phyloP scores from a whole-genome alignment of 805 yeast species.

The Zygosaccharomyces pseudorouxii region DNA sequence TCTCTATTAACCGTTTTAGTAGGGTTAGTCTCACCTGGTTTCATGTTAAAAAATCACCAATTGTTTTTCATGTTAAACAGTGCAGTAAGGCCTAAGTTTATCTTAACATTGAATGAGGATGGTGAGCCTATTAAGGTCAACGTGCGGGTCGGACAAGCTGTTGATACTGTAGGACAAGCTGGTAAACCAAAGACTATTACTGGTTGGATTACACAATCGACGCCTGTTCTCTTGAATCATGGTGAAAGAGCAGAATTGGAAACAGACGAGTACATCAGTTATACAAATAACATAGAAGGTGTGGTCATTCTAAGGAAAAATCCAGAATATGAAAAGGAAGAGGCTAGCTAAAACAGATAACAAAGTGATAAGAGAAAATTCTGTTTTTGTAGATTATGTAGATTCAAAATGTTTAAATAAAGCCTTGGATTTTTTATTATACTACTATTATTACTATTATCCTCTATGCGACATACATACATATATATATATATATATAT shows the following conservation, averaged over 20 bases:
- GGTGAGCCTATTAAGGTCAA: conserved; percentile 90
- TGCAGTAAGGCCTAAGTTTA: conserved; percentile 88
- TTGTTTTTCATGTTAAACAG: conserved; percentile 81
- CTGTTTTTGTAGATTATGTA: conserved; percentile 10
- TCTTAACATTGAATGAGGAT: conserved; percentile 87
- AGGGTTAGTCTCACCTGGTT: conserved; percentile 80
- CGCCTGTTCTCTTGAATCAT: conserved; percentile 88
- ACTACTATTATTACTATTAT: not conserved
- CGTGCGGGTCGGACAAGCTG: conserved; percentile 98
- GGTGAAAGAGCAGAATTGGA: conserved; percentile 98
- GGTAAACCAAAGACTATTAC: conserved; percentile 98
- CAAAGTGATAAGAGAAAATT: not conserved
- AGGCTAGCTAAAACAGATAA: conserved; percentile 19
- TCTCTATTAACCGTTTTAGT: conserved; percentile 80
- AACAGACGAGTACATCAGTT: conserved; percentile 76
- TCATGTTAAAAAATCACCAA: conserved; percentile 77
- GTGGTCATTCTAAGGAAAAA: conserved; percentile 88
- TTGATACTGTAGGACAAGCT: conserved; percentile 97
- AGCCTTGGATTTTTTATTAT: not conserved
- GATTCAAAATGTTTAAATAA: not conserved
- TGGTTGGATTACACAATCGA: conserved; percentile 98
- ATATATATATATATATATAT: not conserved
- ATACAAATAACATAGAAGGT: conserved; percentile 83
- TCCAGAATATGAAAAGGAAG: conserved; percentile 72
- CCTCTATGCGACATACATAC: not conserved